These are phyloP conservation scores for Rhododendron ovatum DNA, from an alignment of 148 eudicot species.

Conservation along the genomic window DNA sequence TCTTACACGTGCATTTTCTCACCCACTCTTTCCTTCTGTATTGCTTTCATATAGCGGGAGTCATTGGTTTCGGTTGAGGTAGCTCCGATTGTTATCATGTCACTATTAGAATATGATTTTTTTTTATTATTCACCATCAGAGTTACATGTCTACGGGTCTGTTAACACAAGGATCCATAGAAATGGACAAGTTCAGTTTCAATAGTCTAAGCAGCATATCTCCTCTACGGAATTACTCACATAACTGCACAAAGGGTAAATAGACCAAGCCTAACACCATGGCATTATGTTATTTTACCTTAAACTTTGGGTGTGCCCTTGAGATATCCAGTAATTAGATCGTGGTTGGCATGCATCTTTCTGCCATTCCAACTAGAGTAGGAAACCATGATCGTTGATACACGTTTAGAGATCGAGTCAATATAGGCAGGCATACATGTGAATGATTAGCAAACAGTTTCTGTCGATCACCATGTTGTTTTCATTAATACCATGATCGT, in stretches of 20 bases:
- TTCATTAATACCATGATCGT: constrained; percentile 65
- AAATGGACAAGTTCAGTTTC: not conserved
- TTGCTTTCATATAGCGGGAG: too few relatives aligned
- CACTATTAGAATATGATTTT: too few relatives aligned
- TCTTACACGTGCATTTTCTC: too few relatives aligned
- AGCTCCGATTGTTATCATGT: too few relatives aligned
- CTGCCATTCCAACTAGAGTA: constrained; percentile 86
- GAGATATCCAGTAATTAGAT: constrained; percentile 59
- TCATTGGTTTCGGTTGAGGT: too few relatives aligned
- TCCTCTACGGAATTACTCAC: not conserved
- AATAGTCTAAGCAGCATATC: not conserved
- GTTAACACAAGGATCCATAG: not conserved
- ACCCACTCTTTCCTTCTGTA: too few relatives aligned
- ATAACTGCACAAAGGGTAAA: not conserved
- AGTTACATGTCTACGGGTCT: not conserved
- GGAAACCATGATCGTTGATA: constrained; percentile 80
- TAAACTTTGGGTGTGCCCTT: constrained; percentile 72
- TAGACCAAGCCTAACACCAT: not conserved
- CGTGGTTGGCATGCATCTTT: constrained; percentile 79
- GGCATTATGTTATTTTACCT: constrained; percentile 32
- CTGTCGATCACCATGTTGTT: constrained; percentile 43
- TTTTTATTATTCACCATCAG: not conserved
- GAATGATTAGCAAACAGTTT: constrained; percentile 61
- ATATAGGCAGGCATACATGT: constrained; percentile 67
- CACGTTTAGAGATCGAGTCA: constrained; percentile 70